Base-by-base conservation (phyloP, 1,284 basidiomycete species). In the Inonotus obliquus region DNA sequence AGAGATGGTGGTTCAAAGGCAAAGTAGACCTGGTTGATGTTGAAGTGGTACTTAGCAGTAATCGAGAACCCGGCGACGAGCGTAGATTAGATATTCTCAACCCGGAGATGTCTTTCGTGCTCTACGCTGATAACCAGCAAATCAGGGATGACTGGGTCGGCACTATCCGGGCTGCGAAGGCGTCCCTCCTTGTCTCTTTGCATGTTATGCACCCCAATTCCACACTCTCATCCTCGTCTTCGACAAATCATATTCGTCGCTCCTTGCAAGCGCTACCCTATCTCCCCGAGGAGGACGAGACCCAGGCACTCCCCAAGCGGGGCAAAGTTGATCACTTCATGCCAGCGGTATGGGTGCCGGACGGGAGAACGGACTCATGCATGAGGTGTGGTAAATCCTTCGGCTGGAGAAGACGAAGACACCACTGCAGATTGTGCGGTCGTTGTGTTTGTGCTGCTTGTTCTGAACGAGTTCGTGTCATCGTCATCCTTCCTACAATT, bases 321-420 rank as follows among this genome's bases (percentile, higher is more conserved):
- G 78, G 81, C 3, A 82, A 79, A 65, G 86, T 96, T 39, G 92
- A 96, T 53, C 89, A 92, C 73, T 96, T 94, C 76, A 85, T 92
- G 1, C 93, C 94, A 2, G 91, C 95, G 0, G 85, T 96, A 10
- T 97, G 94, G 94, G 87, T 96, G 17, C 93, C 94, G 0, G 94
- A 97, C 70, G 84, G 84, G 61, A 89, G 84, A 69, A 87, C 91
- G 7, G 82, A 84, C 63, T 80, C 81, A 48, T 97, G 94, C 72
- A 92, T 92, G 90, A 80, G 89, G 13, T 97, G 94, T 70, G 83
- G 83, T 11, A 77, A 83, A 57, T 68, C 79, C 23, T 97, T 97
- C 73, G 88, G 89, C 4, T 86, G 94, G 79, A 82, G 91, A 72
- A 79, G 92, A 64, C 76, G 95, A 66, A 81, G 91, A 67, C 94